Evolutionary conservation across 345 rosid species (phyloP).

Genomic region (Camelina sativa): DNA sequence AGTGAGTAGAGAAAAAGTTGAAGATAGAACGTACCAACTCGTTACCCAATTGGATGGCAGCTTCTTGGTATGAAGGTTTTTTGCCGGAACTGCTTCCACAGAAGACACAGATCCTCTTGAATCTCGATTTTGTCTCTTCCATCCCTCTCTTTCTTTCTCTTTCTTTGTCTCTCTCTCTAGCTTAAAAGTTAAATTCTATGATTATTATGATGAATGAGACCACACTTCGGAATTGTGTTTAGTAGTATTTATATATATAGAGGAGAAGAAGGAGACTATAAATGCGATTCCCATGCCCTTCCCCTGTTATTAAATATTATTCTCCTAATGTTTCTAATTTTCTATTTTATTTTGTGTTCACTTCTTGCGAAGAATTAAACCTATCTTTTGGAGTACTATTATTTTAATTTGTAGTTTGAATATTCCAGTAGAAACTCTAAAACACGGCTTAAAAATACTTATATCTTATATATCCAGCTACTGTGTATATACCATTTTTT

Average conservation of each 20-base stretch:
- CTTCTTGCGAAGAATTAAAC: not conserved
- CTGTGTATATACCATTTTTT: constrained; percentile 5
- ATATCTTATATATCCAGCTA: constrained; percentile 8
- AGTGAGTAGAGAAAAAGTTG: not conserved
- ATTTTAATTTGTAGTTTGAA: constrained; percentile 31
- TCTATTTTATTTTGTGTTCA: not conserved
- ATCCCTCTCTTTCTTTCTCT: constrained; percentile 22
- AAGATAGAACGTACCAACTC: constrained; percentile 61
- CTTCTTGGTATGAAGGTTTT: constrained; percentile 78
- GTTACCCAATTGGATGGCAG: constrained; percentile 78
- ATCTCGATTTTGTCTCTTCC: constrained; percentile 71
- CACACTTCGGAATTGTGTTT: constrained; percentile 33
- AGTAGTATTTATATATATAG: constrained; percentile 36
- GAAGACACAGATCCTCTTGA: constrained; percentile 84
- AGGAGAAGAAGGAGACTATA: constrained; percentile 29
- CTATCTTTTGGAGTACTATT: not conserved
- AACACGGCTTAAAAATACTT: constrained; percentile 4
- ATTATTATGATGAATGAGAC: constrained; percentile 46
- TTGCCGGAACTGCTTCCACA: constrained; percentile 89
- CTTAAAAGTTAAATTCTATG: constrained; percentile 31
- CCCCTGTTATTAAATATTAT: constrained; percentile 25
- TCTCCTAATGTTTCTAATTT: not conserved
- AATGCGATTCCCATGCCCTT: constrained; percentile 44
- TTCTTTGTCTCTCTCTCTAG: constrained; percentile 32
- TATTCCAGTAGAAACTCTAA: constrained; percentile 29